phyloP scores from a whole-genome alignment of 2,329 filamentous ascomycete genomes.

The Xylariaceae sp. region DNA sequence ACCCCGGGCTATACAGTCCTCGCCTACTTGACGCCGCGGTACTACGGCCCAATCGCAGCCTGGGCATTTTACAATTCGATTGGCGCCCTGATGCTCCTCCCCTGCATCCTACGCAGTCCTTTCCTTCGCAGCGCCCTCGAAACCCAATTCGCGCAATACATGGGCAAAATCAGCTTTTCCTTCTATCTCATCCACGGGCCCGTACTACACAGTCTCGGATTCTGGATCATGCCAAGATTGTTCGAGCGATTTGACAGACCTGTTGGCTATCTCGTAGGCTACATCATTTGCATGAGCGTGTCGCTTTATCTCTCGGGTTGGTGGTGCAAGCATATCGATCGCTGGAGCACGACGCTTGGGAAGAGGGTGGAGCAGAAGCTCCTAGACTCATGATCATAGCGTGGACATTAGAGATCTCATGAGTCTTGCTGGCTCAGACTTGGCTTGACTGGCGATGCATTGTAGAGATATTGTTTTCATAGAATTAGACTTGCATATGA shows the following conservation, averaged over 20 bases:
- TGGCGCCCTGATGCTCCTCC: constrained; percentile 35
- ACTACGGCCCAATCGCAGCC: constrained; percentile 34
- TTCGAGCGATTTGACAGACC: constrained; percentile 34
- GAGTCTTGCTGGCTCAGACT: no score
- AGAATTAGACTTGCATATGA: no score
- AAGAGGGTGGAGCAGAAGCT: constrained; percentile 30
- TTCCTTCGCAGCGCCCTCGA: constrained; percentile 30
- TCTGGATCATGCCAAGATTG: constrained; percentile 36
- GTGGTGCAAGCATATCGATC: constrained; percentile 35
- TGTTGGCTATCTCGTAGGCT: constrained; percentile 32
- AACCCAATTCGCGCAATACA: constrained; percentile 32
- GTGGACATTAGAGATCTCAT: no score
- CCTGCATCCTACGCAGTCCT: constrained; percentile 33
- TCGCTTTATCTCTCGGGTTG: constrained; percentile 34
- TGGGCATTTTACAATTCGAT: constrained; percentile 40
- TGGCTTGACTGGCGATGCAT: no score
- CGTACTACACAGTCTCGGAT: constrained; percentile 26
- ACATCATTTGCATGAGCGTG: constrained; percentile 27
- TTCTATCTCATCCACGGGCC: constrained; percentile 38
- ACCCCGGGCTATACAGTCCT: constrained; percentile 36
- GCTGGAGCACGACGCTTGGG: constrained; percentile 36
- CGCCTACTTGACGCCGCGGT: constrained; percentile 32
- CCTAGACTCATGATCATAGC: background rate
- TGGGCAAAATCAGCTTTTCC: constrained; percentile 39
- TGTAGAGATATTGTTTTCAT: no score